phyloP scores from a whole-genome alignment of 2,329 filamentous ascomycete species.

The Xenosphaeropsis pyriputrescens region DNA sequence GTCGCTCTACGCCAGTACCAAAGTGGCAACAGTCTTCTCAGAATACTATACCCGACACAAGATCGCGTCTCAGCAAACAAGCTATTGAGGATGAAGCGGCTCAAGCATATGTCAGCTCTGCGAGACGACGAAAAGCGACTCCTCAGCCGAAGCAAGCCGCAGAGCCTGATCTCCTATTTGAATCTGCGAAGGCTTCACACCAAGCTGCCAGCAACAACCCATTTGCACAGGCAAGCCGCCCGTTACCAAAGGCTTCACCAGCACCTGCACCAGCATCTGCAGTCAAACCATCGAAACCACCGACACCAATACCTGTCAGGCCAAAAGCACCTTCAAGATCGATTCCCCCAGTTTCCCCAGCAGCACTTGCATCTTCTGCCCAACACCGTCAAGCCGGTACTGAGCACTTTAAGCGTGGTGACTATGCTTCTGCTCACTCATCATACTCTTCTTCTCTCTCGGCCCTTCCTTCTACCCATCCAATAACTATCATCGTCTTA shows the following conservation, averaged over 20 bases:
- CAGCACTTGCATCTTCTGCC: constrained; percentile 61
- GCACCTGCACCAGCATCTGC: constrained; percentile 20
- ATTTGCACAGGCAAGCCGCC: constrained; percentile 9
- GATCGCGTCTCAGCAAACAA: constrained; percentile 54
- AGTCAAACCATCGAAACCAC: constrained; percentile 25
- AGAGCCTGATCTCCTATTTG: constrained; percentile 52
- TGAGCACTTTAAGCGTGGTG: constrained; percentile 84
- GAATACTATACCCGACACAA: constrained; percentile 29
- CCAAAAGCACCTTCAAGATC: constrained; percentile 31
- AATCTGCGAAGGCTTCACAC: constrained; percentile 7
- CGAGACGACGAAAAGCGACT: constrained; percentile 57
- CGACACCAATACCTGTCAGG: constrained; percentile 26
- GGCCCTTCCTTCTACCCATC: constrained; percentile 63
- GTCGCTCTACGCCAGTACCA: constrained; percentile 30
- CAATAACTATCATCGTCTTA: constrained; percentile 73
- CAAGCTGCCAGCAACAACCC: background rate
- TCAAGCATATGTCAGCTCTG: constrained; percentile 78
- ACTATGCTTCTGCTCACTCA: constrained; percentile 74
- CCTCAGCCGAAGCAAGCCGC: constrained; percentile 17
- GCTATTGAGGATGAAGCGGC: constrained; percentile 66
- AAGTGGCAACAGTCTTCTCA: constrained; percentile 41
- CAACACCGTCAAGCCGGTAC: constrained; percentile 67
- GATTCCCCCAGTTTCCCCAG: constrained; percentile 50
- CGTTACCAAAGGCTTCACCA: constrained; percentile 18
- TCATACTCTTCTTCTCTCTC: constrained; percentile 68